These are phyloP conservation scores for Auriculariales sp. DNA, from an alignment of 768 basidiomycete genomes.

Conservation along the genomic window DNA sequence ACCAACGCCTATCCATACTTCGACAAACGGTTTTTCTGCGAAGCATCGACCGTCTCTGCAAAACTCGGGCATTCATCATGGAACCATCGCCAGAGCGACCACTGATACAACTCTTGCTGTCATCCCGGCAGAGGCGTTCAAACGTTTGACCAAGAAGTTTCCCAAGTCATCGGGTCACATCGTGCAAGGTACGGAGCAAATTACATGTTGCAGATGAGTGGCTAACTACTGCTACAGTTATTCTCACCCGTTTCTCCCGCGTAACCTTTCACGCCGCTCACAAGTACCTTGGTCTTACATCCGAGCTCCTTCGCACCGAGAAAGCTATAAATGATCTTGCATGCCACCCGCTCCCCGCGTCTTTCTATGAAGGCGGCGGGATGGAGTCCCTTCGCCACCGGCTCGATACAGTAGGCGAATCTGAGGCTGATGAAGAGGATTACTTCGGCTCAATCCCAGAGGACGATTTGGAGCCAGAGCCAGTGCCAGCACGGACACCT, in stretches of 20 bases:
- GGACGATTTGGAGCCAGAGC: too few species aligned
- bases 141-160: slow-evolving; percentile 84
- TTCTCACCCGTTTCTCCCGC: slow-evolving; percentile 87
- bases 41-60: not conserved
- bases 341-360: slow-evolving; percentile 80
- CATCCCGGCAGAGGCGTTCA: slow-evolving; percentile 95
- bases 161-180: slow-evolving; percentile 96
- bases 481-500: too few species aligned
- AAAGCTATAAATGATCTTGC: slow-evolving; percentile 96
- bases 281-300: slow-evolving; percentile 86
- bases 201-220: slow-evolving; percentile 3
- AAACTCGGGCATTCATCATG: slow-evolving; percentile 34
- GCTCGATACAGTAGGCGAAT: slow-evolving; percentile 43
- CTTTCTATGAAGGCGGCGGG: slow-evolving; percentile 88
- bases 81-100: slow-evolving; percentile 81
- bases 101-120: slow-evolving; percentile 96
- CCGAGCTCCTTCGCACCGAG: slow-evolving; percentile 90
- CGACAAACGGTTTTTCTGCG: not conserved
- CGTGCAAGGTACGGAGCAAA: slow-evolving; percentile 53
- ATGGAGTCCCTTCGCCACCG: slow-evolving; percentile 78
- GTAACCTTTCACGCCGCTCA: slow-evolving; percentile 98
- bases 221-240: slow-evolving; percentile 49
- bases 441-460: slow-evolving; percentile 28
- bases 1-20: not conserved
- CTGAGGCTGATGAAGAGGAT: slow-evolving; percentile 37